A percentile compares a stretch with the other conserved stretches of the same genome.
Evolutionary conservation across 225 moss, liverwort and hornwort species (phyloP).

Genomic region (Rhytidiadelphus loreus): DNA sequence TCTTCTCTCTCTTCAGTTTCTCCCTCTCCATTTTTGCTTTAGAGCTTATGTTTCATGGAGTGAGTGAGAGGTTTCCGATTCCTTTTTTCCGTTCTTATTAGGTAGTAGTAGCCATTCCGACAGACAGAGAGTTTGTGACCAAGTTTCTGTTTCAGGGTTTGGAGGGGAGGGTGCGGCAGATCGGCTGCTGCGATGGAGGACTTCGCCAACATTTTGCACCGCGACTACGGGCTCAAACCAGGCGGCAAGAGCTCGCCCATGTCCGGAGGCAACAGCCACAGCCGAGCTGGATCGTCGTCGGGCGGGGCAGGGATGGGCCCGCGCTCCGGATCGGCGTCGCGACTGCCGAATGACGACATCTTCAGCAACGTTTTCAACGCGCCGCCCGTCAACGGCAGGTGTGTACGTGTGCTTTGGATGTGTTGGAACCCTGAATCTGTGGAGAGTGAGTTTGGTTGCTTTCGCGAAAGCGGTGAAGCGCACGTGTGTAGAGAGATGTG

Average conservation of each 20-base stretch:
- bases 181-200: slow-evolving; percentile 58
- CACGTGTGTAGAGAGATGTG: too few species aligned
- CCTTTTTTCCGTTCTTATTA: neutral
- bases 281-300: slow-evolving; percentile 38
- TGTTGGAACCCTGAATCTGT: neutral
- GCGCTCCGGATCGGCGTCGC: slow-evolving; percentile 35
- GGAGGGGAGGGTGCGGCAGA: neutral
- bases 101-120: neutral
- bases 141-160: neutral
- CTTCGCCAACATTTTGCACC: slow-evolving; percentile 80
- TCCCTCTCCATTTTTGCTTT: too few species aligned
- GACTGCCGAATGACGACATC: slow-evolving; percentile 31
- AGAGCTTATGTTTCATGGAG: neutral
- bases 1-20: neutral
- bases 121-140: neutral
- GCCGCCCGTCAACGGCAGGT: slow-evolving; percentile 12
- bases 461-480: too few species aligned
- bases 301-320: slow-evolving; percentile 11
- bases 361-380: slow-evolving; percentile 16
- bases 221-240: slow-evolving; percentile 94
- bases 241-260: slow-evolving; percentile 85
- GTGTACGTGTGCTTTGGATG: neutral
- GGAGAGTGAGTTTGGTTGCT: neutral
- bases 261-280: slow-evolving; percentile 38
- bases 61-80: neutral